A percentile compares a stretch with the other conserved stretches of the same genome.
phyloP scores from a whole-genome alignment of 1,139 yeast species.

The Diutina ranongensis region DNA sequence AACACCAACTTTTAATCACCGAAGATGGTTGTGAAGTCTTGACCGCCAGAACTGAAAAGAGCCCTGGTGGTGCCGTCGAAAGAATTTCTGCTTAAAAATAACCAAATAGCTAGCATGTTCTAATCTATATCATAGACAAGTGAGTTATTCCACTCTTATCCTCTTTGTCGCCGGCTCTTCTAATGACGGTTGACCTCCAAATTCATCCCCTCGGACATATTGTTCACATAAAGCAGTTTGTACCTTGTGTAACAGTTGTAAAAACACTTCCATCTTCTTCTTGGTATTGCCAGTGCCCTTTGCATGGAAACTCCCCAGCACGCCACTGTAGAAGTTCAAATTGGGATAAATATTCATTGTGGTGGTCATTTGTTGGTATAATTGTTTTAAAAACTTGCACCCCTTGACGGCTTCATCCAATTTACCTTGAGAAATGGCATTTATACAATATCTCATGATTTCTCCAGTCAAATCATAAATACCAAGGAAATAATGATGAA shows the following conservation, averaged over 20 bases:
- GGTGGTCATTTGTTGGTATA: slow-evolving; percentile 10
- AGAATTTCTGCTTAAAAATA: too few relatives aligned
- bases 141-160: not conserved
- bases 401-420: slow-evolving; percentile 8
- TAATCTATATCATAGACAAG: too few relatives aligned
- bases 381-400: slow-evolving; percentile 12
- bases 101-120: too few relatives aligned
- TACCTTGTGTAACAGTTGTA: slow-evolving; percentile 17
- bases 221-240: slow-evolving; percentile 18
- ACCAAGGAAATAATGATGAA: slow-evolving; percentile 27
- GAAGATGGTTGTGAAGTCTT: slow-evolving; percentile 90
- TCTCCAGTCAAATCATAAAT: slow-evolving; percentile 33
- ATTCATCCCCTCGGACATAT: slow-evolving; percentile 5
- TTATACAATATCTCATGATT: slow-evolving; percentile 25
- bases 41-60: slow-evolving; percentile 50
- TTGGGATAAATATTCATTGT: slow-evolving; percentile 14
- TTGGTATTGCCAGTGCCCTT: slow-evolving; percentile 13
- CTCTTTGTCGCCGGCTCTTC: not conserved
- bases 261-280: slow-evolving; percentile 18
- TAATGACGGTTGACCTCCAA: not conserved
- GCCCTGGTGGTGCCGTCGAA: slow-evolving; percentile 77
- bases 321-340: slow-evolving; percentile 14
- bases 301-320: slow-evolving; percentile 12
- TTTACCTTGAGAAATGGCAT: not conserved
- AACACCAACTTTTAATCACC: slow-evolving; percentile 86